Evolutionary conservation across 108 stramenopile genomes (phyloP), one percentile per base, ranked within the genome.

Genomic region (Cyclotella baltica): DNA sequence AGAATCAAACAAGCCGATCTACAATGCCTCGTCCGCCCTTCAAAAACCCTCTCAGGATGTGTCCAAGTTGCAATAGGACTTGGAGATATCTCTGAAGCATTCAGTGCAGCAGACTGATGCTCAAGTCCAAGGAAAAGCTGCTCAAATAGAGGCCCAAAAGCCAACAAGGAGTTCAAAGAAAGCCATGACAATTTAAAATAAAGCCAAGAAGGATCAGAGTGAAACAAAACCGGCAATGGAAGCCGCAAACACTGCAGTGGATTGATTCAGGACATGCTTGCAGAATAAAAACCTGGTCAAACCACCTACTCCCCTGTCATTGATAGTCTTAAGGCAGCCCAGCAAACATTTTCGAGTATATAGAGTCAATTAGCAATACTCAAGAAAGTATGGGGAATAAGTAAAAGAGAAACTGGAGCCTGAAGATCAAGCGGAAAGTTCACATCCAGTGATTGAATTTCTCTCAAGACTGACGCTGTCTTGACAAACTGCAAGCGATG

Each of bases 151-250:
- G 74, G 90, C 90, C 19, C 72, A 78, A 29, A 89, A 90, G 53
- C 95, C 95, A 2, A 85, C 86, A 22, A 76, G 63, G 3, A 94
- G 92, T 28, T 87, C 88, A 25, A 89, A 80, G 11, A 85, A 76
- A 9, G 96, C 94, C 9, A 88, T 91, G 65, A 62, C 51, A 0
- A 94, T 96, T 50, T 87, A 97, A 78, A 87, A 74, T 43, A 78
- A 93, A 51, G 93, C 93, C 59, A 86, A 92, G 73, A 72, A 75
- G 52, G 96, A 97, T 65, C 83, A 96, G 27, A 83, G 89, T 11
- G 89, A 91, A 73, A 95, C 96, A 10, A 87, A 93, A 86, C 96
- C 96, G 8, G 94, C 94, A 31, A 94, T 97, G 95, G 88, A 93
- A 67, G 92, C 92, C 4, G 96, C 96, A 20, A 78, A 78, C 5